Conservation (phyloP, 2,329 filamentous ascomycete genomes). For the Samsoniella hepiali region DNA sequence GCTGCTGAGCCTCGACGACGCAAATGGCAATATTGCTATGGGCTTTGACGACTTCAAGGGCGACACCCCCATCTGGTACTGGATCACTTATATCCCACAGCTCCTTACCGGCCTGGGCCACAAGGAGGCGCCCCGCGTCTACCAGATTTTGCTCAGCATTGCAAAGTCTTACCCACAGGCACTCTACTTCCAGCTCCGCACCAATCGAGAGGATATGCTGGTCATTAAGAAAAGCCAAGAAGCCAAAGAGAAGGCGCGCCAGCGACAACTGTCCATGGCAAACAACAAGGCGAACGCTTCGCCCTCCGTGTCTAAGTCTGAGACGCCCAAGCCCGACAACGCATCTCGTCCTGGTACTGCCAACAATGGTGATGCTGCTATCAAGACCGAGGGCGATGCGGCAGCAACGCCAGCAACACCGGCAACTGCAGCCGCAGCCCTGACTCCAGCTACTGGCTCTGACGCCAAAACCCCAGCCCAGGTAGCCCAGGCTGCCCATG, state of each 20-base stretch:
- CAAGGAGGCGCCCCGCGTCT: conserved; percentile 83
- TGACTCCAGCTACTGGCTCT: conserved; percentile 28
- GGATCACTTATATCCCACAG: conserved; percentile 98
- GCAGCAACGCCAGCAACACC: conserved; percentile 22
- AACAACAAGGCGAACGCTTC: conserved; percentile 45
- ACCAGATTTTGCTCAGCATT: conserved; percentile 84
- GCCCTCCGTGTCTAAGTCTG: conserved; percentile 52
- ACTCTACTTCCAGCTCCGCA: conserved; percentile 91
- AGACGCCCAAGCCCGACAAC: conserved; percentile 40
- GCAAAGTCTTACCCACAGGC: conserved; percentile 95
- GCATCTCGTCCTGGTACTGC: conserved; percentile 50
- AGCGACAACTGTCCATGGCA: conserved; percentile 45
- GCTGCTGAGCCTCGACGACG: conserved; percentile 90
- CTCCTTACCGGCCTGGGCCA: conserved; percentile 87
- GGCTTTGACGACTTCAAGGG: conserved; percentile 97
- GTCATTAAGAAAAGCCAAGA: conserved; percentile 87
- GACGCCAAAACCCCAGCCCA: conserved; percentile 15
- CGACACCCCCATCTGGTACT: conserved; percentile 97
- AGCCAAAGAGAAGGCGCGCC: conserved; percentile 62
- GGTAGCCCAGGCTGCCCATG: conserved; percentile 15
- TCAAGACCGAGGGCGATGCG: conserved; percentile 45
- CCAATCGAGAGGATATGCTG: conserved; percentile 89
- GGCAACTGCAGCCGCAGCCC: conserved; percentile 24
- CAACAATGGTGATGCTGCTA: conserved; percentile 42
- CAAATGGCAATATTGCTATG: conserved; percentile 74